phyloP scores from a whole-genome alignment of 176 grass and related monocot species.

The Bonia amplexicaulis region DNA sequence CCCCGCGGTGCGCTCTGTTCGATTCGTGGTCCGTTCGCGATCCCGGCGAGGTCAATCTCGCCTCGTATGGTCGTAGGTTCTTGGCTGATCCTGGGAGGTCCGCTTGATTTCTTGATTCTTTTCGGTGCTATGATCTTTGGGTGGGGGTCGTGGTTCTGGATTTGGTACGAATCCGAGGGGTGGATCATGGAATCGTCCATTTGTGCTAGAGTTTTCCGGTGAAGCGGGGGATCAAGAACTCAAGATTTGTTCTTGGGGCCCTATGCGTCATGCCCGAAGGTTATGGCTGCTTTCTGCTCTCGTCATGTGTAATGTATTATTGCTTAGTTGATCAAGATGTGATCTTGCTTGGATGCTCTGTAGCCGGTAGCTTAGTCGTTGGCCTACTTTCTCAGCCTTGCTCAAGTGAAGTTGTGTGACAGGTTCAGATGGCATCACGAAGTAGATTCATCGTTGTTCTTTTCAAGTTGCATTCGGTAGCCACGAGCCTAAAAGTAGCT shows the following conservation, averaged over 20 bases:
- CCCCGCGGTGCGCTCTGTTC: not conserved
- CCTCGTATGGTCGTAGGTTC: not conserved
- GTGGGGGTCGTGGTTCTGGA: not conserved
- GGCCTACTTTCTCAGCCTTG: not conserved
- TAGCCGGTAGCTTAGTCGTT: not conserved
- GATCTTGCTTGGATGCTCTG: not conserved
- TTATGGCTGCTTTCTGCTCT: not conserved
- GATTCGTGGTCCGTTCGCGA: not conserved
- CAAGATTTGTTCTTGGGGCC: not conserved
- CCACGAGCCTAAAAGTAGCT: not conserved
- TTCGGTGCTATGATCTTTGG: not conserved
- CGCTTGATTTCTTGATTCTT: not conserved
- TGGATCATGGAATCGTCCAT: not conserved
- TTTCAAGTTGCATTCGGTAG: not conserved
- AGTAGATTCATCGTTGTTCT: not conserved
- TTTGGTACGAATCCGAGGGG: not conserved
- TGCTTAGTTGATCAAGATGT: conserved; percentile 1
- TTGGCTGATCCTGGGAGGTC: not conserved
- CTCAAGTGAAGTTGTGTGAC: not conserved
- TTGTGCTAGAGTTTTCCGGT: not conserved
- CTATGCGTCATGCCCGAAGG: not conserved
- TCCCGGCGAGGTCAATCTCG: not conserved
- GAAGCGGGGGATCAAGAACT: not conserved
- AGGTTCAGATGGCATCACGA: not conserved
- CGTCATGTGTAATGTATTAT: not conserved